Percentiles rank a stretch among this genome's conserved stretches.
phyloP scores from a whole-genome alignment of 2,329 filamentous ascomycete genomes.

The Mariannaea sp. region DNA sequence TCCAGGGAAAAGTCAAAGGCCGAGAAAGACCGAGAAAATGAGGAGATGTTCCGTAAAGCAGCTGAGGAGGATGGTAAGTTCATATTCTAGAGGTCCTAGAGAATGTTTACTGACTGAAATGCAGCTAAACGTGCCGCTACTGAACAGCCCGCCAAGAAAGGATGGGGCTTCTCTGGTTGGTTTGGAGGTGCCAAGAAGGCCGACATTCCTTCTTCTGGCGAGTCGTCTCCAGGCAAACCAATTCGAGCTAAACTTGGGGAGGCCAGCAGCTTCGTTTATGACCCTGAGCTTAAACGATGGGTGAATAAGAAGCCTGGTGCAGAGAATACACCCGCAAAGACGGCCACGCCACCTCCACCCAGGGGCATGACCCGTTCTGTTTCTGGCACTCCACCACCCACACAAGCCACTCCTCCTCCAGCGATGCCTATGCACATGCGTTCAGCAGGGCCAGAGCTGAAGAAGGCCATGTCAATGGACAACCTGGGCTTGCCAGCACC shows the following conservation, averaged over 20 bases:
- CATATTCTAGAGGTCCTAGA: background rate
- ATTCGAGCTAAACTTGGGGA: constrained; percentile 94
- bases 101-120: constrained; percentile 19
- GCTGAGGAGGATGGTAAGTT: constrained; percentile 74
- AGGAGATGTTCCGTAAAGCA: constrained; percentile 83
- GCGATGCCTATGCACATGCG: constrained; percentile 39
- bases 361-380: constrained; percentile 60
- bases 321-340: constrained; percentile 62
- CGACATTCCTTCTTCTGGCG: constrained; percentile 40
- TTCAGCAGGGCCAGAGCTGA: constrained; percentile 40
- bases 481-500: constrained; percentile 41
- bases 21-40: constrained; percentile 77
- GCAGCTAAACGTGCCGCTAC: constrained; percentile 65
- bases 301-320: constrained; percentile 89
- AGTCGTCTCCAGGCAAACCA: constrained; percentile 61
- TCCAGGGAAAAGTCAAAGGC: constrained; percentile 64
- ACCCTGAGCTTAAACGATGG: constrained; percentile 97
- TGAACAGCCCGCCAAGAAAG: constrained; percentile 59
- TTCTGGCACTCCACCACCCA: constrained; percentile 59
- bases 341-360: constrained; percentile 80
- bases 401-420: constrained; percentile 43
- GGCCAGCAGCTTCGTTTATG: constrained; percentile 89
- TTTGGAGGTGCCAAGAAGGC: constrained; percentile 74
- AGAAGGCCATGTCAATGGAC: constrained; percentile 44
- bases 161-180: constrained; percentile 86